These are phyloP conservation scores for Helminthosporium solani DNA, from an alignment of 2,329 filamentous ascomycete species.

Conservation along the genomic window DNA sequence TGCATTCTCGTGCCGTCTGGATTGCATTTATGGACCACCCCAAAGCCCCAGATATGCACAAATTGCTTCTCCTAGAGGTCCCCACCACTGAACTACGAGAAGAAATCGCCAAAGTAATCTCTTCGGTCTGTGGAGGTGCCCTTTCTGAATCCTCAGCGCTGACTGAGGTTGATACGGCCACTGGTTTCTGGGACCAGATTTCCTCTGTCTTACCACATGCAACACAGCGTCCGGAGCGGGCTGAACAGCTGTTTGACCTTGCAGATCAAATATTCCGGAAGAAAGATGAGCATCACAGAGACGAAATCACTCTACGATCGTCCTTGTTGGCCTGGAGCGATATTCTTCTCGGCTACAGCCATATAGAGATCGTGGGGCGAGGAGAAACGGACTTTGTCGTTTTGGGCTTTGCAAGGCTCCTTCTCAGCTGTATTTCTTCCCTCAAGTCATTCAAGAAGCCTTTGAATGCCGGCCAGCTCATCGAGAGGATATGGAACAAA, in stretches of 20 bases:
- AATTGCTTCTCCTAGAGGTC: conserved; percentile 32
- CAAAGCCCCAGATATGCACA: conserved; percentile 29
- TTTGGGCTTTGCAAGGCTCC: conserved; percentile 43
- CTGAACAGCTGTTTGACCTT: conserved; percentile 38
- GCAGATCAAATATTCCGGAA: conserved; percentile 39
- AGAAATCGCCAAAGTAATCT: conserved; percentile 29
- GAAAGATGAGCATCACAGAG: conserved; percentile 35
- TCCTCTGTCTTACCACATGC: conserved; percentile 32
- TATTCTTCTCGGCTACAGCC: conserved; percentile 35
- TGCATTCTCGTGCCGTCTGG: conserved; percentile 39
- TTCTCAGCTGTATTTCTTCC: conserved; percentile 41
- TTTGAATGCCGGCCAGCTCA: conserved; percentile 30
- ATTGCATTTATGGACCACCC: conserved; percentile 29
- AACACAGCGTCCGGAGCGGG: conserved; percentile 23
- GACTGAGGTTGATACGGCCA: conserved; percentile 29
- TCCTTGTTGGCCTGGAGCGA: conserved; percentile 35
- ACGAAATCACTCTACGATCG: conserved; percentile 32
- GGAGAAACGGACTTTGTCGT: conserved; percentile 40
- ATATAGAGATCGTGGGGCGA: conserved; percentile 38
- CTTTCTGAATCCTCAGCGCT: conserved; percentile 37
- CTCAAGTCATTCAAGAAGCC: conserved; percentile 44
- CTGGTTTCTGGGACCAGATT: conserved; percentile 38
- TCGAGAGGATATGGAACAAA: conserved; percentile 36
- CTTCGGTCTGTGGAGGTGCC: conserved; percentile 37
- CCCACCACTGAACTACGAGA: conserved; percentile 25